These are phyloP conservation scores for Podaxis pistillaris DNA, from an alignment of 768 basidiomycete genomes.

Conservation along the genomic window DNA sequence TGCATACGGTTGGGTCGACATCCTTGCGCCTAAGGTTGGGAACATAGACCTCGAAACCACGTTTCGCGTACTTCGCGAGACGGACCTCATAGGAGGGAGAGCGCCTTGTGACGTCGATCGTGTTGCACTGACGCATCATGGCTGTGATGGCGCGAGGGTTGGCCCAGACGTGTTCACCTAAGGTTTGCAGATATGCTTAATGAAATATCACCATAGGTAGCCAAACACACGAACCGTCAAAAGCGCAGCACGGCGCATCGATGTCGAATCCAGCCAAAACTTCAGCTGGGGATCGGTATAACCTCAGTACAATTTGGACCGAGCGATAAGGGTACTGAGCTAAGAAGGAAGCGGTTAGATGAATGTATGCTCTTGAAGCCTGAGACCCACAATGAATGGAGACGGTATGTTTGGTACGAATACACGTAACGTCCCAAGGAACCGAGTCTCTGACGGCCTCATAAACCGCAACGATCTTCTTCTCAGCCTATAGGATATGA, in stretches of 20 bases:
- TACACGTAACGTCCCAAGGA: slow-evolving; percentile 67
- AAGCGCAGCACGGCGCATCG: slow-evolving; percentile 61
- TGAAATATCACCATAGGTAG: not conserved
- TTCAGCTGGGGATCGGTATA: slow-evolving; percentile 63
- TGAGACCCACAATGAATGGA: slow-evolving; percentile 55
- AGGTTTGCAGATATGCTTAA: not conserved
- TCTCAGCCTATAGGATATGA: slow-evolving; percentile 42
- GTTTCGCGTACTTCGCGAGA: slow-evolving; percentile 53
- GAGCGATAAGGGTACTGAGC: slow-evolving; percentile 67
- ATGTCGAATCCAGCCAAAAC: slow-evolving; percentile 68
- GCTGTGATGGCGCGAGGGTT: slow-evolving; percentile 59
- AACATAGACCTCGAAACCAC: slow-evolving; percentile 58
- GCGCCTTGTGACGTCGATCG: slow-evolving; percentile 58
- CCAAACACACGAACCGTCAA: slow-evolving; percentile 23
- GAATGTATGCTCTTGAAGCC: not conserved
- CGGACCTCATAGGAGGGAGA: slow-evolving; percentile 67
- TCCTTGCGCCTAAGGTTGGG: slow-evolving; percentile 47
- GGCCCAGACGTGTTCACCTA: slow-evolving; percentile 52
- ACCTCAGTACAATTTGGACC: slow-evolving; percentile 64
- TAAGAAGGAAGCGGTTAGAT: slow-evolving; percentile 19
- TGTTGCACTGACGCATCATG: slow-evolving; percentile 68
- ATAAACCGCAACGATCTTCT: slow-evolving; percentile 56
- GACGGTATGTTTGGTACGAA: slow-evolving; percentile 63
- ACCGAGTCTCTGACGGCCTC: slow-evolving; percentile 65
- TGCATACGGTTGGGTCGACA: slow-evolving; percentile 57